Evolutionary conservation across 2,329 filamentous ascomycete genomes (phyloP).

Genomic region (Aspergillus spinulosporus): DNA sequence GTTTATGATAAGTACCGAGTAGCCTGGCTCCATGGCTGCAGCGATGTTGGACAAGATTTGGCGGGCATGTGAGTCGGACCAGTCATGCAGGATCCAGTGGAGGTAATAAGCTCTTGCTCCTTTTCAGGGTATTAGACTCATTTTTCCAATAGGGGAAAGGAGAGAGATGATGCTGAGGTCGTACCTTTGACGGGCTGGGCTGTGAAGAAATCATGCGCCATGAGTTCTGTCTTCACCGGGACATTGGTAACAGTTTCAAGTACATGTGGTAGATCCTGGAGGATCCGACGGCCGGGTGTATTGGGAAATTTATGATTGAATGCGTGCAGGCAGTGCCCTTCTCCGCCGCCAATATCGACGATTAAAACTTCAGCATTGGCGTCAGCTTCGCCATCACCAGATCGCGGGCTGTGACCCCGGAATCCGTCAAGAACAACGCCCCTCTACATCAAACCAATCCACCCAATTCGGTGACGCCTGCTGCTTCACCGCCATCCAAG

Average conservation of each 20-base stretch:
- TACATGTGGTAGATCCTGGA: slow-evolving; percentile 25
- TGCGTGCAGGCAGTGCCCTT: neutral
- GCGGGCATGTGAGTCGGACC: slow-evolving; percentile 19
- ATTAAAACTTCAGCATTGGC: neutral
- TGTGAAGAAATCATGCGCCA: slow-evolving; percentile 26
- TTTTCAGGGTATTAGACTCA: neutral
- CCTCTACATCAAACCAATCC: slow-evolving; percentile 18
- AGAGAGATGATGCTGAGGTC: too few species aligned
- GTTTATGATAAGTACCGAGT: slow-evolving; percentile 29
- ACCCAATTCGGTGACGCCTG: slow-evolving; percentile 16
- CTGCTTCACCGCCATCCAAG: slow-evolving; percentile 20
- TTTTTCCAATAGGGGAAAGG: too few species aligned
- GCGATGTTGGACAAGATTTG: slow-evolving; percentile 22
- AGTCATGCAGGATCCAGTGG: slow-evolving; percentile 28
- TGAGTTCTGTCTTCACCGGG: slow-evolving; percentile 8
- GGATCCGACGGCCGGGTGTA: neutral
- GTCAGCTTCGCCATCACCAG: neutral
- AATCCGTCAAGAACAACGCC: slow-evolving; percentile 8
- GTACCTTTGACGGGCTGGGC: slow-evolving; percentile 18
- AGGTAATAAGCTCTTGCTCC: slow-evolving; percentile 27
- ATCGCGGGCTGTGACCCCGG: neutral
- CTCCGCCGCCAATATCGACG: neutral
- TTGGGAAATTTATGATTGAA: neutral
- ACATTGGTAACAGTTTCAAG: slow-evolving; percentile 11
- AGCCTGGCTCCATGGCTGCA: slow-evolving; percentile 25